Conservation (phyloP, 192 early-diverging fungal genomes). For the Coemansia pectinata region DNA sequence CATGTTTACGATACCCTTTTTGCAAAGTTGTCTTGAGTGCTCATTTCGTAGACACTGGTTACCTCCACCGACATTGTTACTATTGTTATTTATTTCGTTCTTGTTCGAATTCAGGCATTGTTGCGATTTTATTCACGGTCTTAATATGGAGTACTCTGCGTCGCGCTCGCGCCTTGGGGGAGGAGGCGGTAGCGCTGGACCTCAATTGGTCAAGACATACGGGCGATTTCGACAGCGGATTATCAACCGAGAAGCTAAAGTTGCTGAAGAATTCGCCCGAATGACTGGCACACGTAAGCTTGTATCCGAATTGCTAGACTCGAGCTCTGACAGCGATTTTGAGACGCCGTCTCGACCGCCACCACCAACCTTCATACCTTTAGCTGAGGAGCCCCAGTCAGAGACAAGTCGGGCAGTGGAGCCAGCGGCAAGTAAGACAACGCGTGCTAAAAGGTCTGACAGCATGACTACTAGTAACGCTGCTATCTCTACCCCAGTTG, state of each 20-base stretch:
- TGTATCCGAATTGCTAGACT: conserved; percentile 37
- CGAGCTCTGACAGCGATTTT: conserved; percentile 50
- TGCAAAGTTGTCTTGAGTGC: background rate
- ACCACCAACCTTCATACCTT: background rate
- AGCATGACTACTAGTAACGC: background rate
- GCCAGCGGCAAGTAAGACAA: background rate
- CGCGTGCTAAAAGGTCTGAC: background rate
- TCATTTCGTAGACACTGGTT: background rate
- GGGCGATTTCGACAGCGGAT: conserved; percentile 46
- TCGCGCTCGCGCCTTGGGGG: conserved; percentile 33
- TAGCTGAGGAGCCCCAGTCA: background rate
- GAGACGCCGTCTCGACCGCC: background rate
- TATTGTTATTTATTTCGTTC: background rate
- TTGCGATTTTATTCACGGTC: background rate
- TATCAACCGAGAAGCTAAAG: conserved; percentile 29
- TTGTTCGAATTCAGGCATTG: background rate
- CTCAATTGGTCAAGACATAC: conserved; percentile 52
- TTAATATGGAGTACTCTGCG: conserved; percentile 41
- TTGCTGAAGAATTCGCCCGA: conserved; percentile 41
- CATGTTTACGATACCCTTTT: background rate
- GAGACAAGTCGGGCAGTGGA: background rate
- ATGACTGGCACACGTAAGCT: conserved; percentile 26
- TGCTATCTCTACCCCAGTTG: background rate
- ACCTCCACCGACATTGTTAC: background rate
- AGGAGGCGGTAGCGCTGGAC: conserved; percentile 10